Evolutionary conservation across 2,329 filamentous ascomycete species (phyloP).

Genomic region (Apiospora rasikravindrae): DNA sequence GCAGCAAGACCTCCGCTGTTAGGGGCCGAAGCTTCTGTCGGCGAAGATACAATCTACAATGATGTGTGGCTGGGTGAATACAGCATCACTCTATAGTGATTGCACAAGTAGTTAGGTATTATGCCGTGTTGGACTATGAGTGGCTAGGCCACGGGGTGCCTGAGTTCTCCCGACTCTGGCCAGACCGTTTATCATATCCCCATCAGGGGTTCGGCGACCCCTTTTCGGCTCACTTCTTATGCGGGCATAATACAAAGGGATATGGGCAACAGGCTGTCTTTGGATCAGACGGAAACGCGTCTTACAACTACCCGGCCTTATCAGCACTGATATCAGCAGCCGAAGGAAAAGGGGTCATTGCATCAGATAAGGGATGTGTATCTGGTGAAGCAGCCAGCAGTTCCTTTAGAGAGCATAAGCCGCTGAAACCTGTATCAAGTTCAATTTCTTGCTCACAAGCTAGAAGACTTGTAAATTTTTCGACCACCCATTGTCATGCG

Average conservation of each 20-base stretch:
- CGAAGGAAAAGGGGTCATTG: neutral
- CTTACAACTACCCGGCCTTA: neutral
- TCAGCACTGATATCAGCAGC: neutral
- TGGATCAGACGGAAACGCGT: neutral
- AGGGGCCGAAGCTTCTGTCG: neutral
- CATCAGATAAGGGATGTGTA: neutral
- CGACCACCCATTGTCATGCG: neutral
- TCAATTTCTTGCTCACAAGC: too few species aligned
- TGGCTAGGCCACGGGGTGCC: neutral
- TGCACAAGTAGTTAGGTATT: neutral
- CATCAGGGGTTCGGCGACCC: too few species aligned
- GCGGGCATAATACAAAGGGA: neutral
- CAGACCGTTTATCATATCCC: neutral
- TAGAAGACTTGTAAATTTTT: neutral
- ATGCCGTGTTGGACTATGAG: neutral
- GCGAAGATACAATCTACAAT: neutral
- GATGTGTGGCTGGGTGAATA: neutral
- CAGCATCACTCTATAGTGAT: neutral
- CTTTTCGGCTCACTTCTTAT: neutral
- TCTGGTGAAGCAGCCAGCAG: neutral
- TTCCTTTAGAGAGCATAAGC: neutral
- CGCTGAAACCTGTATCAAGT: neutral
- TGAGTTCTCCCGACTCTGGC: neutral
- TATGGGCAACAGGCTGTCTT: neutral
- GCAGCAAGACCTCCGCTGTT: neutral